A percentile compares a stretch with the other conserved stretches of the same genome.
These are phyloP conservation scores for Arabis alpina DNA, from an alignment of 345 rosid species.

Conservation along the genomic window DNA sequence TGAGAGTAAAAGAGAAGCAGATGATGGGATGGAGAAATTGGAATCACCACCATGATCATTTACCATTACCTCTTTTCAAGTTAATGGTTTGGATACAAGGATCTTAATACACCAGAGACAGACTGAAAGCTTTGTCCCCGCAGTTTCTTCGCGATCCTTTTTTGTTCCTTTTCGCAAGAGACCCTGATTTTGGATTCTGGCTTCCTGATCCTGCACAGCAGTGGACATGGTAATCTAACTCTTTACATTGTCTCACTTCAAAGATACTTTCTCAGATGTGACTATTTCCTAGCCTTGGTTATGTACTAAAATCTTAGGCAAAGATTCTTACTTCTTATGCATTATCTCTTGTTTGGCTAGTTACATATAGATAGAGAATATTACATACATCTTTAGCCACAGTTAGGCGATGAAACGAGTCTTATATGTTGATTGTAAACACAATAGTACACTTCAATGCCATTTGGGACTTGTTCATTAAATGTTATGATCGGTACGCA, in stretches of 20 bases:
- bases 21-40: slow-evolving; percentile 37
- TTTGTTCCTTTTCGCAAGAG: slow-evolving; percentile 5
- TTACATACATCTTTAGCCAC: background rate
- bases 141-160: background rate
- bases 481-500: slow-evolving; percentile 1
- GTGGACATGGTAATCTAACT: slow-evolving; percentile 29
- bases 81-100: slow-evolving; percentile 8
- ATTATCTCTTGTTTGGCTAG: background rate
- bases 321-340: background rate
- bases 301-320: background rate
- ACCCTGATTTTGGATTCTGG: background rate
- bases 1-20: slow-evolving; percentile 43
- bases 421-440: slow-evolving; percentile 1
- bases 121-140: slow-evolving; percentile 13
- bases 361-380: slow-evolving; percentile 14
- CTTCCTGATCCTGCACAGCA: slow-evolving; percentile 12
- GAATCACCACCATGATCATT: slow-evolving; percentile 28
- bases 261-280: background rate
- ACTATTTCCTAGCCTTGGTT: background rate
- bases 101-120: slow-evolving; percentile 18
- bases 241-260: background rate
- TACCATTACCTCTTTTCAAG: background rate
- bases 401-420: background rate
- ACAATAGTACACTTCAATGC: slow-evolving; percentile 2
- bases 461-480: background rate